Conservation (phyloP, 106 monocot genomes). For the Triglochin maritima region DNA sequence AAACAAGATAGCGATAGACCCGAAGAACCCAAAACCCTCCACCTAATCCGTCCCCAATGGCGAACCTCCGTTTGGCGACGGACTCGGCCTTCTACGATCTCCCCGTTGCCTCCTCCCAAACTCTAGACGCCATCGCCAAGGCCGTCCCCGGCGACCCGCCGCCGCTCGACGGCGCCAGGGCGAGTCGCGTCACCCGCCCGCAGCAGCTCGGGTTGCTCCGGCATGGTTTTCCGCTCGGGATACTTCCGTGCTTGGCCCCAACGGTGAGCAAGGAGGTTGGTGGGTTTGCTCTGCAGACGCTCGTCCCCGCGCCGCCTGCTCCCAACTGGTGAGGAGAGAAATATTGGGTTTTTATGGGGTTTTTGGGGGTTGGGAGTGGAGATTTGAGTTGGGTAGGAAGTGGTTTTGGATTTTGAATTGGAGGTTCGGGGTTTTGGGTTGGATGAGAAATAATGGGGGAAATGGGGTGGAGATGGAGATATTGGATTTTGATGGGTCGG, state of each 20-base stretch:
- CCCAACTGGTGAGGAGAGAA: slow-evolving; percentile 24
- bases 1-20: too few relatives aligned
- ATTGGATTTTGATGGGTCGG: too few relatives aligned
- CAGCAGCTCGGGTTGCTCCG: slow-evolving; percentile 54
- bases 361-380: neutral
- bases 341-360: neutral
- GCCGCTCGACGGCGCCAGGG: slow-evolving; percentile 31
- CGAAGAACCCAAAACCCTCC: too few relatives aligned
- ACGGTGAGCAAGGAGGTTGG: slow-evolving; percentile 33
- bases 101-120: slow-evolving; percentile 28
- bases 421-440: too few relatives aligned
- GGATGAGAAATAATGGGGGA: too few relatives aligned
- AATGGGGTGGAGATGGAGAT: too few relatives aligned
- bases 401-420: neutral
- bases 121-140: slow-evolving; percentile 34
- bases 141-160: slow-evolving; percentile 45
- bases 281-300: slow-evolving; percentile 50
- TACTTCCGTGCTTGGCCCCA: slow-evolving; percentile 50
- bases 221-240: slow-evolving; percentile 48
- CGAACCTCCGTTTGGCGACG: slow-evolving; percentile 58
- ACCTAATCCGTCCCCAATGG: slow-evolving; percentile 11
- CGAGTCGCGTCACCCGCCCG: slow-evolving; percentile 39
- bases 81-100: slow-evolving; percentile 70
- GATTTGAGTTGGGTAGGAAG: neutral
- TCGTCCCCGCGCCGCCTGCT: slow-evolving; percentile 28